Evolutionary conservation across 768 basidiomycete species (phyloP).

Genomic region (Heimioporus sp.): DNA sequence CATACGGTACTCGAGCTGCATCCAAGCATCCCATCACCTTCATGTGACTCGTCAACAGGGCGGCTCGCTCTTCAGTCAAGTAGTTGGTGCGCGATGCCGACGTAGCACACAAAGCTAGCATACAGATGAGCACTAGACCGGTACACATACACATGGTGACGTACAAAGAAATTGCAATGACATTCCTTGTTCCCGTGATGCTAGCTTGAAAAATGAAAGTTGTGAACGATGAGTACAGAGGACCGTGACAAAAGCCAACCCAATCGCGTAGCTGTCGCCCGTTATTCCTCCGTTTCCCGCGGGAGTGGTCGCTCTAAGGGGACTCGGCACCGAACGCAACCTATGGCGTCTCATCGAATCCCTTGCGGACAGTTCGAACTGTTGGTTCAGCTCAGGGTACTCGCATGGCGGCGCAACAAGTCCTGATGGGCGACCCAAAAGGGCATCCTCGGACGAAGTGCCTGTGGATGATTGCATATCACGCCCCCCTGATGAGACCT

Average conservation of each 20-base stretch:
- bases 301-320: conserved; percentile 76
- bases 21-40: conserved; percentile 79
- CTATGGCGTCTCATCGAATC: no score
- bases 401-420: no score
- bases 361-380: no score
- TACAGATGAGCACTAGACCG: neutral
- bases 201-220: conserved; percentile 42
- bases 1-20: conserved; percentile 61
- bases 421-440: no score
- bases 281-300: conserved; percentile 63
- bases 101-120: conserved; percentile 61
- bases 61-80: conserved; percentile 72
- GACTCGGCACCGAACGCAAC: conserved; percentile 60
- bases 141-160: neutral
- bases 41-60: conserved; percentile 65
- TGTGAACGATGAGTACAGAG: neutral
- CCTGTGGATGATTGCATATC: no score
- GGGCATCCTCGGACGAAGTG: no score
- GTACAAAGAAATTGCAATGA: conserved; percentile 68
- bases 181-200: conserved; percentile 54
- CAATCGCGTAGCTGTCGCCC: conserved; percentile 50
- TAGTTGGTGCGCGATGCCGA: conserved; percentile 76
- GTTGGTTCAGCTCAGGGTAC: no score
- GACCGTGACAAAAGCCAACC: conserved; percentile 35
- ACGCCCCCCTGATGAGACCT: no score